Percentiles rank a stretch among this genome's conserved stretches.
phyloP scores from a whole-genome alignment of 148 eudicot species.

The Fagopyrum homotropicum region DNA sequence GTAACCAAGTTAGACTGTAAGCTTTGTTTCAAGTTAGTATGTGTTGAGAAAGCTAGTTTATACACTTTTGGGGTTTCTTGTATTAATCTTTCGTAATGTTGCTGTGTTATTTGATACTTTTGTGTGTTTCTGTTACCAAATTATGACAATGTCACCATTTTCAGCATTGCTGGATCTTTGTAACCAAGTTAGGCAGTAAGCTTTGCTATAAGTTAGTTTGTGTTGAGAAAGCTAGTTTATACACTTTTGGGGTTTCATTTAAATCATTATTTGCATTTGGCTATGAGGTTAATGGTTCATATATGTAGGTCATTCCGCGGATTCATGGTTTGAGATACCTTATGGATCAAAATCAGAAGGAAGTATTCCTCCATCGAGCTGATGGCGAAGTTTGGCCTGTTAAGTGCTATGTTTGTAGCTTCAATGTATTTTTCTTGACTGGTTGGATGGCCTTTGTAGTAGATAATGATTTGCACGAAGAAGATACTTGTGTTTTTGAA shows the following conservation, averaged over 20 bases:
- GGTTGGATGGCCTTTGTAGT: too few relatives aligned
- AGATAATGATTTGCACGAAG: too few relatives aligned
- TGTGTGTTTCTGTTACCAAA: not conserved
- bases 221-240: not conserved
- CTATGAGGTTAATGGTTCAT: not conserved
- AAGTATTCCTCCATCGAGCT: not conserved
- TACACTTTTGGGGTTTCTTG: not conserved
- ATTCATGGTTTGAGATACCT: conserved; percentile 10
- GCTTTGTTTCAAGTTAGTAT: not conserved
- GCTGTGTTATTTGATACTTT: too few relatives aligned
- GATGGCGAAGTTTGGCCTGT: conserved; percentile 6
- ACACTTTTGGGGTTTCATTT: not conserved
- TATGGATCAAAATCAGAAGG: not conserved
- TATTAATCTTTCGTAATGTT: not conserved
- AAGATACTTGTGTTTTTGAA: too few relatives aligned
- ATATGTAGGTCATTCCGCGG: conserved; percentile 15
- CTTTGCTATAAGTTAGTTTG: not conserved
- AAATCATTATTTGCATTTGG: not conserved
- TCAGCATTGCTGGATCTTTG: not conserved
- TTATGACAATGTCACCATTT: too few relatives aligned
- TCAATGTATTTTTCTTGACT: too few relatives aligned
- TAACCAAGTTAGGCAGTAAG: not conserved
- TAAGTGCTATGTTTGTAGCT: too few relatives aligned
- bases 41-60: not conserved
- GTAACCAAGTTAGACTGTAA: not conserved